phyloP scores from a whole-genome alignment of 495 filamentous ascomycete species.

The Hypomontagnella submonticulosa region DNA sequence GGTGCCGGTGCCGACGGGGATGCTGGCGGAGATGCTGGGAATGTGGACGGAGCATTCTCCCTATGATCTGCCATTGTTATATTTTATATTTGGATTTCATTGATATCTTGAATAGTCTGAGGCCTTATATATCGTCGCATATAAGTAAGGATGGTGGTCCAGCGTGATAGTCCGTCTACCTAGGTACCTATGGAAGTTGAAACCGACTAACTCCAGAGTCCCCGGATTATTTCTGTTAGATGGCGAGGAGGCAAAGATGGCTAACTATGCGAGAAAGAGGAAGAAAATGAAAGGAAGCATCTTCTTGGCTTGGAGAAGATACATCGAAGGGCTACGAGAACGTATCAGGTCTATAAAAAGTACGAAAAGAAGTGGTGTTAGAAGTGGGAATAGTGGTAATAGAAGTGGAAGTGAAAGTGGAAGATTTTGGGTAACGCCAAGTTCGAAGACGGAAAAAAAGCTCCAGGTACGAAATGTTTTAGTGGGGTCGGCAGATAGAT shows the following conservation, averaged over 20 bases:
- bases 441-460: constrained; percentile 7
- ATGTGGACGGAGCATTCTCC: constrained; percentile 11
- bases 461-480: neutral
- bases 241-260: neutral
- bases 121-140: too few species aligned
- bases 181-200: neutral
- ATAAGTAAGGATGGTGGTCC: neutral
- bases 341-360: too few species aligned
- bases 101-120: constrained; percentile 5
- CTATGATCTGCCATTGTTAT: constrained; percentile 26
- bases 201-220: neutral
- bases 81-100: constrained; percentile 7
- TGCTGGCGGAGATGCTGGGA: constrained; percentile 7
- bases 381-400: too few species aligned
- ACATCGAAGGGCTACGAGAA: constrained; percentile 13
- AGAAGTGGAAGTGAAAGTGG: neutral
- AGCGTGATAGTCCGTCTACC: neutral
- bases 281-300: constrained; percentile 34
- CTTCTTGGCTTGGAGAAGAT: constrained; percentile 16
- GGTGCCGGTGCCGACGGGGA: constrained; percentile 9
- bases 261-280: constrained; percentile 15
- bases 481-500: constrained; percentile 6
- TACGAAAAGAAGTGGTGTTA: too few species aligned
- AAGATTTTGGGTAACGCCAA: constrained; percentile 15
- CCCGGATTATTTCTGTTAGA: neutral